phyloP scores from a whole-genome alignment of 208 protist species.

The Acanthamoeba rhysodes region DNA sequence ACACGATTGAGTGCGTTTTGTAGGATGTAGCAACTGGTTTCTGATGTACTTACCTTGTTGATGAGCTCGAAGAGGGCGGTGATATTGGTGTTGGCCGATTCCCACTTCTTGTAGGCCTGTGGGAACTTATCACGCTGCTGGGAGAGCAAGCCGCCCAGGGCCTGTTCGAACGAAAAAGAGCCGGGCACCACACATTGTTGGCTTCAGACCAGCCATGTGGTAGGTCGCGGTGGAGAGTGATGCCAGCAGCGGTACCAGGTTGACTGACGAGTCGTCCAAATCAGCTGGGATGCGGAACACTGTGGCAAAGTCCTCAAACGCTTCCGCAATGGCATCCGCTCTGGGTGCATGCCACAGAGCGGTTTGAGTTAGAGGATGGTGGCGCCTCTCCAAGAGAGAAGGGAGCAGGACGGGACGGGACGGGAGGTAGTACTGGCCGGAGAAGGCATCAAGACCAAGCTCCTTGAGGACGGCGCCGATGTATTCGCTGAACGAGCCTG shows the following conservation, averaged over 20 bases:
- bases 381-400: too few relatives aligned
- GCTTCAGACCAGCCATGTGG: neutral
- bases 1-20: too few relatives aligned
- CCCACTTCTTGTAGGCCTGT: neutral
- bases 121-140: slow-evolving; percentile 1
- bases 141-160: slow-evolving; percentile 31
- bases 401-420: too few relatives aligned
- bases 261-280: slow-evolving; percentile 58
- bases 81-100: neutral
- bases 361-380: too few relatives aligned
- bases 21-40: too few relatives aligned
- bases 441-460: too few relatives aligned
- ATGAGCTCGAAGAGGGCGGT: slow-evolving; percentile 33
- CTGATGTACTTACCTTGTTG: too few relatives aligned
- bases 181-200: neutral
- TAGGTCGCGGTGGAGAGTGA: neutral
- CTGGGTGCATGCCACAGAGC: too few relatives aligned
- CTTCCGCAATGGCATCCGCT: too few relatives aligned
- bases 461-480: too few relatives aligned
- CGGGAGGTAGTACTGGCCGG: too few relatives aligned
- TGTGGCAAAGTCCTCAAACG: neutral
- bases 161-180: neutral
- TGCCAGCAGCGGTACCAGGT: neutral
- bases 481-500: too few relatives aligned
- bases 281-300: slow-evolving; percentile 21